These are phyloP conservation scores for Gracilaria gracilis DNA, from an alignment of 23 red algal species.

Conservation along the genomic window DNA sequence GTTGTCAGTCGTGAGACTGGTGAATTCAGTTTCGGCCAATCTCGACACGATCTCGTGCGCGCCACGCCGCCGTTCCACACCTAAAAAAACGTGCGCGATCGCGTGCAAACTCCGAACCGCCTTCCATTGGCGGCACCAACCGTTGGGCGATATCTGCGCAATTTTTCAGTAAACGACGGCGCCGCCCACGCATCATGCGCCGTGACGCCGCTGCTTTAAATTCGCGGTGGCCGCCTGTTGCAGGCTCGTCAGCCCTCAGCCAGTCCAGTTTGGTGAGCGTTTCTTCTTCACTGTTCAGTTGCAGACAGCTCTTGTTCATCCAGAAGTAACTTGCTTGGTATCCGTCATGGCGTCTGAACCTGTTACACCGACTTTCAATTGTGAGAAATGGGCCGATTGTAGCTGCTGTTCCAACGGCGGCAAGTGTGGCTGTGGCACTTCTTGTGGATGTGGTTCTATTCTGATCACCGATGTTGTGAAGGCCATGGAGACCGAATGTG, in stretches of 20 bases:
- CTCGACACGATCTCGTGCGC: neutral
- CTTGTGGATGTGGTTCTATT: constrained; percentile 55
- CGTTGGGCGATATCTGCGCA: neutral
- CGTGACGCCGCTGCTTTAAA: neutral
- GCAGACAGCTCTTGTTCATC: neutral
- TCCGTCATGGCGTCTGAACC: constrained; percentile 3
- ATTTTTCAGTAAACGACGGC: neutral
- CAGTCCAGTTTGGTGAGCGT: neutral
- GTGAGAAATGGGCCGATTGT: constrained; percentile 73
- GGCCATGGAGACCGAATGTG: constrained; percentile 62
- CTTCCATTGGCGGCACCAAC: neutral
- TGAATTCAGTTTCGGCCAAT: constrained; percentile 5
- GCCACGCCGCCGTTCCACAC: neutral
- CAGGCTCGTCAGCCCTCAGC: neutral
- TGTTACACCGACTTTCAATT: neutral
- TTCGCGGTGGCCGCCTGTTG: neutral
- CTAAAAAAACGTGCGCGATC: neutral
- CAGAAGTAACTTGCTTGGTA: too few species aligned
- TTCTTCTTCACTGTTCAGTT: neutral
- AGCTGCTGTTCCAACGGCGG: constrained; percentile 15
- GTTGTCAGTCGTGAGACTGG: constrained; percentile 5
- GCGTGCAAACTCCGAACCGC: neutral
- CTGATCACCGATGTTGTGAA: constrained; percentile 33
- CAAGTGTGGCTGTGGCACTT: constrained; percentile 35
- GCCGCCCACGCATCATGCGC: neutral